Conservation (phyloP, 2,329 filamentous ascomycete species). For the Claviceps digitariae region DNA sequence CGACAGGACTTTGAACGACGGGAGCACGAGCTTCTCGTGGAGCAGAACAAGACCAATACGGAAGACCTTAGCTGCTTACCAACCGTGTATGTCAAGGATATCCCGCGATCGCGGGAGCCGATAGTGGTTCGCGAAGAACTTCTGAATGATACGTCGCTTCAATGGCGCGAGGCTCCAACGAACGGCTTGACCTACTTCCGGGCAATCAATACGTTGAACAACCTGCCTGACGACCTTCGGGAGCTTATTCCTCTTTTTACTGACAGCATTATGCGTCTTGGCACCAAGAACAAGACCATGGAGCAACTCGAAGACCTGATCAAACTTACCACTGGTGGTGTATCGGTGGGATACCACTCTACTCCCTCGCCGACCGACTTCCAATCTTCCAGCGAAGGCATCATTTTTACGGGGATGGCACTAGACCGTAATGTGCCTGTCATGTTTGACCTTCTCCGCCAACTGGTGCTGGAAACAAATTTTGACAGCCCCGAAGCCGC, state of each 20-base stretch:
- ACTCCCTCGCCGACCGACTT: constrained; percentile 64
- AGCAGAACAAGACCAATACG: constrained; percentile 72
- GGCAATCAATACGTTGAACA: constrained; percentile 66
- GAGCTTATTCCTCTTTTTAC: constrained; percentile 80
- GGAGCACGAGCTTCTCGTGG: constrained; percentile 65
- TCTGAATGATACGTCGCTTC: constrained; percentile 53
- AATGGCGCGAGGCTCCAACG: constrained; percentile 86
- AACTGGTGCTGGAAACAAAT: constrained; percentile 72
- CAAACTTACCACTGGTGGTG: constrained; percentile 88
- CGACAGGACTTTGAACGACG: constrained; percentile 58
- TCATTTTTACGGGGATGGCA: constrained; percentile 75
- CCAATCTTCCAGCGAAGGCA: constrained; percentile 59
- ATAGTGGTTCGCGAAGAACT: constrained; percentile 48
- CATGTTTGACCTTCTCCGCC: constrained; percentile 78
- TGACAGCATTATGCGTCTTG: constrained; percentile 83
- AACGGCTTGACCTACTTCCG: constrained; percentile 96
- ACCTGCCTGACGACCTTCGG: constrained; percentile 72
- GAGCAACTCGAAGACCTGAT: constrained; percentile 92
- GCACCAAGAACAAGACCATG: constrained; percentile 78
- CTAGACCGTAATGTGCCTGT: constrained; percentile 79
- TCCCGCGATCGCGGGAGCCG: constrained; percentile 61
- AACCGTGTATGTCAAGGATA: constrained; percentile 78
- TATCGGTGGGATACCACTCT: constrained; percentile 75
- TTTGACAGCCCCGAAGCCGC: constrained; percentile 76
- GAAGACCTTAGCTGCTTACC: constrained; percentile 81